Evolutionary conservation across 2,329 filamentous ascomycete genomes (phyloP), one percentile per base, ranked within the genome.

Genomic region (Metarhizium humberi): DNA sequence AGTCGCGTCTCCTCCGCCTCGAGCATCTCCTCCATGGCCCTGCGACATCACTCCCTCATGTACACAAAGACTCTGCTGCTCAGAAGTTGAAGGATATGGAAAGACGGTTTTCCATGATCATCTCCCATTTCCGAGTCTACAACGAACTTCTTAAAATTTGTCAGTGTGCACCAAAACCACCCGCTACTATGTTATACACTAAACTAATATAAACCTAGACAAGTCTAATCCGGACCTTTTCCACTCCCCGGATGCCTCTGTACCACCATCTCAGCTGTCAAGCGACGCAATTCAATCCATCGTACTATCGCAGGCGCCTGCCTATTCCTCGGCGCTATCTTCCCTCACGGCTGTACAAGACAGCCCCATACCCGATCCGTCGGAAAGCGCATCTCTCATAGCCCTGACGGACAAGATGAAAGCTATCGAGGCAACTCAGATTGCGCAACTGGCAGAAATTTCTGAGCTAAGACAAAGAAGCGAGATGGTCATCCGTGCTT

Each of bases 401-500:
- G 72, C 76, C 2, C 71, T 88, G 50, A 69, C 77, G 42, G 82
- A 84, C 8, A 77, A 84, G 49, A 85, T 90, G 72, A 79, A 78
- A 60, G 79, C 77, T 20, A 71, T 83, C 18, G 79, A 82, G 59
- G 75, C 78, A 0, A 78, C 78, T 4, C 87, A 90, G 63, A 67
- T 78, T 20, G 76, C 80, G 16, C 86, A 90, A 68, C 76, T 70
- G 43, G 75, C 76, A 50, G 82, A 86, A 67, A 80, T 88, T 58
- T 80, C 79, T 25, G 80, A 80, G 67, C 77, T 87, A 66, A 78
- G 82, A 66, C 78, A 72, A 58, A 78, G 78, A 60, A 92, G 80
- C 71, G 88, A 84, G 69, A 68, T 69, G 59, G 73, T 80, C 29
- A 71, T 90, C 57, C 79, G 85, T 60, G 71, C 75, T 40, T 95